Evolutionary conservation across 2,329 filamentous ascomycete genomes (phyloP).

Genomic region (Cladosporium velox): DNA sequence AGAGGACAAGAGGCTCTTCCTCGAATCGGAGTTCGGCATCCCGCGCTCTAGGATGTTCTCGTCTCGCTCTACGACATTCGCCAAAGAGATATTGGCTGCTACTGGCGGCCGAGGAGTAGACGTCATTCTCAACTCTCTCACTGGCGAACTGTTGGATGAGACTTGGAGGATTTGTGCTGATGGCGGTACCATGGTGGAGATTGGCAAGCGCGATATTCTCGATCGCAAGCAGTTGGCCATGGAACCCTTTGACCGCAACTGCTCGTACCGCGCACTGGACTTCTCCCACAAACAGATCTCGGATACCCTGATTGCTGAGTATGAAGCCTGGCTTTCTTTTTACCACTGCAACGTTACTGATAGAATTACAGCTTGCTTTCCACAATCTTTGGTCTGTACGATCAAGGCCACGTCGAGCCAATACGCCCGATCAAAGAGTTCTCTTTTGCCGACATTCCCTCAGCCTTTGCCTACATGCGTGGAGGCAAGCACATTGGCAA

Average conservation of each 20-base stretch:
- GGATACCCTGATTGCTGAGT: background rate
- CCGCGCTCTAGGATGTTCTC: constrained; percentile 30
- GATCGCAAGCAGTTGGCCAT: constrained; percentile 24
- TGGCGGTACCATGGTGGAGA: constrained; percentile 35
- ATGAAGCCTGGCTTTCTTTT: background rate
- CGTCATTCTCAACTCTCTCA: constrained; percentile 22
- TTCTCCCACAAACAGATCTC: constrained; percentile 6
- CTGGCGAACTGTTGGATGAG: constrained; percentile 22
- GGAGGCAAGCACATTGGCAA: constrained; percentile 29
- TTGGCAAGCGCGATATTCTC: constrained; percentile 29
- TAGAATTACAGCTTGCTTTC: background rate
- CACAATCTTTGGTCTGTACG: background rate
- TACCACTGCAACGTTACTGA: background rate
- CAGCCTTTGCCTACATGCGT: constrained; percentile 25
- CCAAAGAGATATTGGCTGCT: constrained; percentile 17
- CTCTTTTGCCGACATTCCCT: background rate
- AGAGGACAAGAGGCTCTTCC: constrained; percentile 27
- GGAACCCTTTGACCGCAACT: constrained; percentile 24
- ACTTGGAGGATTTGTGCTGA: constrained; percentile 29
- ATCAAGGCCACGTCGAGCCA: background rate
- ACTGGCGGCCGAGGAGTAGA: constrained; percentile 22
- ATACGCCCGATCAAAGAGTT: background rate
- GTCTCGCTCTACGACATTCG: constrained; percentile 32
- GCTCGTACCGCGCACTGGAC: constrained; percentile 23
- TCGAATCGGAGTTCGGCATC: constrained; percentile 30